These are phyloP conservation scores for Postia placenta DNA, from an alignment of 768 basidiomycete genomes.

Conservation along the genomic window DNA sequence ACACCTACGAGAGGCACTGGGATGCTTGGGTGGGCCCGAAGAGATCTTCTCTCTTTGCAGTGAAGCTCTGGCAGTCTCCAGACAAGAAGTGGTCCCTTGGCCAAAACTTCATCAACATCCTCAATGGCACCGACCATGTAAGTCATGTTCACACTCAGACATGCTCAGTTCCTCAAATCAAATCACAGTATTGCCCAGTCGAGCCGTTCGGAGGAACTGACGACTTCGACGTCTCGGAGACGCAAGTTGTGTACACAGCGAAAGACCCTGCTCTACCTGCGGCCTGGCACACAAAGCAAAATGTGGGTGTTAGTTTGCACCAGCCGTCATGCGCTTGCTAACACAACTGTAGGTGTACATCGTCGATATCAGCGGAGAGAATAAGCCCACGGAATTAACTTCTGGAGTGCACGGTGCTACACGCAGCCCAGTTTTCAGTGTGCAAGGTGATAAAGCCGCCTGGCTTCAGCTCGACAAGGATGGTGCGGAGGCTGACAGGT, in stretches of 20 bases:
- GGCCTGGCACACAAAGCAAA: slow-evolving; percentile 87
- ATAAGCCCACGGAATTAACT: slow-evolving; percentile 62
- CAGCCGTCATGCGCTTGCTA: background rate
- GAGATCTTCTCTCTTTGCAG: slow-evolving; percentile 64
- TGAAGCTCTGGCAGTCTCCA: slow-evolving; percentile 42
- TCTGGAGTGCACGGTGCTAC: slow-evolving; percentile 83
- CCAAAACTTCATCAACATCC: slow-evolving; percentile 46
- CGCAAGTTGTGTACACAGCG: slow-evolving; percentile 74
- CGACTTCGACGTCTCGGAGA: slow-evolving; percentile 69
- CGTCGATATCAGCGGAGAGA: slow-evolving; percentile 47
- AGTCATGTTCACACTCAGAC: slow-evolving; percentile 19
- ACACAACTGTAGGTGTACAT: slow-evolving; percentile 71
- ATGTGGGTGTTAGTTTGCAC: slow-evolving; percentile 36
- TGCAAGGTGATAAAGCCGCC: slow-evolving; percentile 62
- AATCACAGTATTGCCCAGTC: slow-evolving; percentile 57
- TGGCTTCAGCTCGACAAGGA: slow-evolving; percentile 88
- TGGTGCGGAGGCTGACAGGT: slow-evolving; percentile 87
- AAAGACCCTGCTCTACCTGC: slow-evolving; percentile 75
- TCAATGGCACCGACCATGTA: slow-evolving; percentile 69
- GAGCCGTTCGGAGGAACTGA: slow-evolving; percentile 84
- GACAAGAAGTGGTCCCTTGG: slow-evolving; percentile 51
- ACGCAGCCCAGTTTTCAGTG: slow-evolving; percentile 63
- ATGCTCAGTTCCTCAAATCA: background rate
- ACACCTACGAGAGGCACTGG: slow-evolving; percentile 46
- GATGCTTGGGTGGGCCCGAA: slow-evolving; percentile 71